These are phyloP conservation scores for Nemania abortiva DNA, from an alignment of 2,329 filamentous ascomycete species.

Conservation along the genomic window DNA sequence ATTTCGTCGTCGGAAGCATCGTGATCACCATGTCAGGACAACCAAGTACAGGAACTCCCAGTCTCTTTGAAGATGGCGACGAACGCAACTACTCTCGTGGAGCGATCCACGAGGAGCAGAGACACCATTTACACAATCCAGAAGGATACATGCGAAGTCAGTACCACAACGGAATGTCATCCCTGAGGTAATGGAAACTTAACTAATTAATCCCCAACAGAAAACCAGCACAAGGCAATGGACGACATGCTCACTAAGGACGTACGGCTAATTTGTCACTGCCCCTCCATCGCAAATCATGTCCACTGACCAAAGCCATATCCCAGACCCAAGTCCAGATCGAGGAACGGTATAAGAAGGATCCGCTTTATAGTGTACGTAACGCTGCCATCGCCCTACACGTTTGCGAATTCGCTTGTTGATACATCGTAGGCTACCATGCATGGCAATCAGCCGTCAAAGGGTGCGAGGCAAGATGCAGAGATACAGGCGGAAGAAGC, in stretches of 20 bases:
- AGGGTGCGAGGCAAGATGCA: conserved; percentile 46
- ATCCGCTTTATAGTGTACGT: conserved; percentile 46
- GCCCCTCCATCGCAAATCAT: background rate
- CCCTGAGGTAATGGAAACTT: background rate
- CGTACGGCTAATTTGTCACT: conserved; percentile 32
- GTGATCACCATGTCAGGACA: conserved; percentile 25
- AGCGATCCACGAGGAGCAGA: conserved; percentile 41
- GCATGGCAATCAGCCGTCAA: conserved; percentile 47
- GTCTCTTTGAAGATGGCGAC: conserved; percentile 41
- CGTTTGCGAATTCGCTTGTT: background rate
- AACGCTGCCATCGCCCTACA: background rate
- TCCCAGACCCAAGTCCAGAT: conserved; percentile 41
- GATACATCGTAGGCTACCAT: conserved; percentile 42
- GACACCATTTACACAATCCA: conserved; percentile 43
- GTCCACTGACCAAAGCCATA: background rate
- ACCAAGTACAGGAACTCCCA: conserved; percentile 31
- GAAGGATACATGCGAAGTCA: conserved; percentile 45
- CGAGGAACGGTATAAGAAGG: conserved; percentile 45
- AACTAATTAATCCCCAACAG: conserved; percentile 35
- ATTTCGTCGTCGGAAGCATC: background rate
- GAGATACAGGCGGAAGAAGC: conserved; percentile 48
- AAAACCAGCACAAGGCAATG: conserved; percentile 44
- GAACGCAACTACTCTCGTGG: conserved; percentile 42
- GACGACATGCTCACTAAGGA: conserved; percentile 45
- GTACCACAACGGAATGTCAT: conserved; percentile 9